Base-by-base conservation (phyloP, 106 monocot species). In the Dioscorea alata region DNA sequence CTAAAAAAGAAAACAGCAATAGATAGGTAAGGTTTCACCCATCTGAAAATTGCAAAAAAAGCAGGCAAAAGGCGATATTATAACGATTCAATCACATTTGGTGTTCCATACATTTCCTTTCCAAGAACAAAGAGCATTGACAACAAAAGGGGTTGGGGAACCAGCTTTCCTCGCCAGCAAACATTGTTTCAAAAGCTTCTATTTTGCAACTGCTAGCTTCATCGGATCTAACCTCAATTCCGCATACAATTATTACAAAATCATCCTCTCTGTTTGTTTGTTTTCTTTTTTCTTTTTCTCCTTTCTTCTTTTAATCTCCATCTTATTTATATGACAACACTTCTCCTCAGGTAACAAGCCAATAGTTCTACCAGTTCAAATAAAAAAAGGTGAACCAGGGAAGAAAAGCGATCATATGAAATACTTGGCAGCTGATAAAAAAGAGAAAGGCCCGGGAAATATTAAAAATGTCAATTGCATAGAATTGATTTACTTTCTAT, bases 131-230 rank as follows among this genome's bases (percentile, higher is more conserved):
- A 42, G 4, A 42, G 42, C 42, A 8, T 42, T 42, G 42, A 10
- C 42, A 42, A 42, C 42, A 42, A 42, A 42, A 42, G 10, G 42
- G 4, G 4, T 8, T 10, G 6, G 42, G 0, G 42, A 42, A 42
- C 42, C 42, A 42, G 42, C 42, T 42, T 42, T 42, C 42, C 42
- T 42, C 42, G 42, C 42, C 42, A 10, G 42, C 54, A 56, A 25
- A 18, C 33, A 20, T 20, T 33, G 12, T 63, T 23, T 20, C 19
- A 8, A 20, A 70, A 61, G 74, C 48, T 54, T 71, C 78, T 68
- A 70, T 66, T 71, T 83, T 77, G 60, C 73, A 78, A 78, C 82
- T 82, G 71, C 64, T 76, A 79, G 63, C 64, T 72, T 72, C 72
- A 79, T 76, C 72, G 48, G 79, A 73, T 56, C 67, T 32, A 75